These are phyloP conservation scores for Trypanosoma theileri DNA, from an alignment of 208 protist genomes.

Conservation along the genomic window DNA sequence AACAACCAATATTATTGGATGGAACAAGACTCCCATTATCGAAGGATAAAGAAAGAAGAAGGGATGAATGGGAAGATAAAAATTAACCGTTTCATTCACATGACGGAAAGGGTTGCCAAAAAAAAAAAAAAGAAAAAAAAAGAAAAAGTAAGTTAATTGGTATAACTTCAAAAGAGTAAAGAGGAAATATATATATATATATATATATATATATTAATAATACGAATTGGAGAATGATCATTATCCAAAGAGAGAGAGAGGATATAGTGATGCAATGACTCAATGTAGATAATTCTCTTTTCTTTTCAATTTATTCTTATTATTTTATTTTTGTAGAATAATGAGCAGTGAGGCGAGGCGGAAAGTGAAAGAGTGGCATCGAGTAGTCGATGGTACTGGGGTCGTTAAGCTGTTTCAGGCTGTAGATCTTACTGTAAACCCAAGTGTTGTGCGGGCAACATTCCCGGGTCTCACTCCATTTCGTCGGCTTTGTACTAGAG, in stretches of 20 bases:
- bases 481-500: slow-evolving; percentile 28
- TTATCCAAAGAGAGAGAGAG: no score
- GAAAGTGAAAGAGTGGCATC: slow-evolving; percentile 47
- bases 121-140: no score
- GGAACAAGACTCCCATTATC: no score
- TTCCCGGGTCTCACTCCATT: slow-evolving; percentile 44
- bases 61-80: no score
- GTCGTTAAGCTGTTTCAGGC: slow-evolving; percentile 14
- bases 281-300: background rate
- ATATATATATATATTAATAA: background rate
- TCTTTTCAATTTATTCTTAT: slow-evolving; percentile 22
- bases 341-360: slow-evolving; percentile 28
- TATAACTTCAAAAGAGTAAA: no score
- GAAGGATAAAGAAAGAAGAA: no score
- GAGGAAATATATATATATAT: background rate
- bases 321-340: slow-evolving; percentile 20
- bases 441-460: slow-evolving; percentile 26
- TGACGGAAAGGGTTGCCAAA: no score
- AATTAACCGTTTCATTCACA: no score
- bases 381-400: background rate
- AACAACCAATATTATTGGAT: no score
- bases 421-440: slow-evolving; percentile 44
- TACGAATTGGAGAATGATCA: background rate
- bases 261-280: background rate
- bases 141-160: no score